phyloP scores from a whole-genome alignment of 2,329 filamentous ascomycete genomes.

The Rutstroemia sydowiana region DNA sequence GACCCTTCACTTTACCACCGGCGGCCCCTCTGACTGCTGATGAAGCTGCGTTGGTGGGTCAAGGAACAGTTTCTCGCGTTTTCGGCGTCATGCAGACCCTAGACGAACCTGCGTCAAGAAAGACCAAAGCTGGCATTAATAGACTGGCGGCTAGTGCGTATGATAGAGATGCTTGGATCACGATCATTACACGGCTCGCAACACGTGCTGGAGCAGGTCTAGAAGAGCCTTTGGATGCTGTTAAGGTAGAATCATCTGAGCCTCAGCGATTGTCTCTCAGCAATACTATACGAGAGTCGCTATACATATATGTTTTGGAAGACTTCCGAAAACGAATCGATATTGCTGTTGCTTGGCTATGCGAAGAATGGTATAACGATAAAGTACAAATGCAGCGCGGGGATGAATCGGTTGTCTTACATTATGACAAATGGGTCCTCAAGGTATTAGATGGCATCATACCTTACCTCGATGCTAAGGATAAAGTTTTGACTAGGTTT shows the following conservation, averaged over 20 bases:
- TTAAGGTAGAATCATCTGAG: slow-evolving; percentile 50
- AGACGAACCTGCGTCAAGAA: slow-evolving; percentile 55
- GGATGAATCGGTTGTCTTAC: slow-evolving; percentile 41
- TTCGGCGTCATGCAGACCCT: slow-evolving; percentile 70
- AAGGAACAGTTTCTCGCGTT: slow-evolving; percentile 66
- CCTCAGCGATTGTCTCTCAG: slow-evolving; percentile 42
- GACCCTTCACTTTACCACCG: slow-evolving; percentile 70
- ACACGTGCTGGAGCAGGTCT: slow-evolving; percentile 70
- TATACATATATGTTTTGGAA: slow-evolving; percentile 82
- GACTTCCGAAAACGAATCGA: slow-evolving; percentile 89
- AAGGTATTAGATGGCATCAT: slow-evolving; percentile 83
- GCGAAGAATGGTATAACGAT: slow-evolving; percentile 97
- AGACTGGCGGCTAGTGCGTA: slow-evolving; percentile 77
- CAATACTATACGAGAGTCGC: slow-evolving; percentile 67
- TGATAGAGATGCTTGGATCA: slow-evolving; percentile 85
- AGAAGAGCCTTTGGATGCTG: slow-evolving; percentile 41
- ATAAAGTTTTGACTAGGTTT: slow-evolving; percentile 85
- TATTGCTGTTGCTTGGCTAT: slow-evolving; percentile 86
- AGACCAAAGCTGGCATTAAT: slow-evolving; percentile 67
- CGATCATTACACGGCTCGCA: slow-evolving; percentile 75
- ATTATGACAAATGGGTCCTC: slow-evolving; percentile 75
- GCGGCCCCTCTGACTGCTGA: slow-evolving; percentile 67
- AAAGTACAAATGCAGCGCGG: slow-evolving; percentile 43
- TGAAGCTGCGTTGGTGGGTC: slow-evolving; percentile 65
- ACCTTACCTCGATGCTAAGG: slow-evolving; percentile 83